Evolutionary conservation across 441 rosid genomes (phyloP).

Genomic region (Manihot esculenta): DNA sequence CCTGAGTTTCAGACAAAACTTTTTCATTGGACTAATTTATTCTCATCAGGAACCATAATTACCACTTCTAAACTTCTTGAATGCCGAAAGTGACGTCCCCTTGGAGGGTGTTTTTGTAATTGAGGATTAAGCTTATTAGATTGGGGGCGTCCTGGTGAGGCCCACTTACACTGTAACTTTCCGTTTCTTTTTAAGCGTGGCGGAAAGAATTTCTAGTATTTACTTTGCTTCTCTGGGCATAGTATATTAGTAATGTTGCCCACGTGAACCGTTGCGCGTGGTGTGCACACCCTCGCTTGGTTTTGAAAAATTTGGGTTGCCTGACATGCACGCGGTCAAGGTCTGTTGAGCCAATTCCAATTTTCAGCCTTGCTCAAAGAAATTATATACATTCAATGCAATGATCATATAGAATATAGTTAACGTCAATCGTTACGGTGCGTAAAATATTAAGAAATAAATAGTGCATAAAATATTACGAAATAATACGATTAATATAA

Average conservation of each 20-base stretch:
- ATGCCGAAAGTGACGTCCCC: not conserved
- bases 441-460: too few species aligned
- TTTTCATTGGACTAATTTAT: constrained; percentile 26
- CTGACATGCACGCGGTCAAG: not conserved
- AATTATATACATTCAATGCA: too few species aligned
- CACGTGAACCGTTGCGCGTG: constrained; percentile 14
- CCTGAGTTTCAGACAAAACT: constrained; percentile 16
- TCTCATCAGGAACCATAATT: constrained; percentile 7
- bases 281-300: not conserved
- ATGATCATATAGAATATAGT: too few species aligned
- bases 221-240: constrained; percentile 11
- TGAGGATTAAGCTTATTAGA: not conserved
- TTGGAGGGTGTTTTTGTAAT: constrained; percentile 18
- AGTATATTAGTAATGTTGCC: too few species aligned
- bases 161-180: constrained; percentile 17
- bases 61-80: not conserved
- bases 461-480: too few species aligned
- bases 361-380: not conserved
- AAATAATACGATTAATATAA: too few species aligned
- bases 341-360: not conserved
- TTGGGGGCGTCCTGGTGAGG: constrained; percentile 2
- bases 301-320: not conserved
- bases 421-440: too few species aligned
- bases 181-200: constrained; percentile 23
- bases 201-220: constrained; percentile 22